Evolutionary conservation across 177 flowering plant species (phyloP).

Genomic region (Telopea speciosissima): DNA sequence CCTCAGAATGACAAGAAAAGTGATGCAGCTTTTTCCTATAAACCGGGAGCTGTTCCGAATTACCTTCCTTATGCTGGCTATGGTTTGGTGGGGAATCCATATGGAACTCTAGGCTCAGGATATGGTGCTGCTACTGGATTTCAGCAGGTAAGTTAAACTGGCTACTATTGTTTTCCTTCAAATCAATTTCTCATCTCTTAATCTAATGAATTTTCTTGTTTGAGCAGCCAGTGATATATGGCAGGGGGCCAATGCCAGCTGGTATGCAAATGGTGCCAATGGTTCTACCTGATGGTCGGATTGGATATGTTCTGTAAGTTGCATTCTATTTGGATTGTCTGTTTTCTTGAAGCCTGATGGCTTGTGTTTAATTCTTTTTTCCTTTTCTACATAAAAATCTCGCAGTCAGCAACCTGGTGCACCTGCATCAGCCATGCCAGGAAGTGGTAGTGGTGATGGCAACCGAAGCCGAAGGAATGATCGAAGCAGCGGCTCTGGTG

Average conservation of each 20-base stretch:
- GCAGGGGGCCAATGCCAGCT: slow-evolving; percentile 80
- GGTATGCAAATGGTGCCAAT: slow-evolving; percentile 99
- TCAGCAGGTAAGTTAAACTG: slow-evolving; percentile 52
- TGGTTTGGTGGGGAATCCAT: slow-evolving; percentile 60
- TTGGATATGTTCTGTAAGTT: slow-evolving; percentile 98
- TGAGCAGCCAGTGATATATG: slow-evolving; percentile 87
- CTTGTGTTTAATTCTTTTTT: too few species aligned
- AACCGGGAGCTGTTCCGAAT: slow-evolving; percentile 34
- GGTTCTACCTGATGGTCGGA: slow-evolving; percentile 95
- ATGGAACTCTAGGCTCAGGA: slow-evolving; percentile 59
- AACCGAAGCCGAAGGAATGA: slow-evolving; percentile 65
- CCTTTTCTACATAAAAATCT: not conserved
- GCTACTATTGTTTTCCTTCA: not conserved
- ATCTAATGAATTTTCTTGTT: slow-evolving; percentile 4
- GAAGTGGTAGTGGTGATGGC: slow-evolving; percentile 39
- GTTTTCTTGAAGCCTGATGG: not conserved
- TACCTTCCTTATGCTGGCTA: slow-evolving; percentile 46
- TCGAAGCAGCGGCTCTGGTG: slow-evolving; percentile 42
- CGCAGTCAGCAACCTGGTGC: slow-evolving; percentile 78
- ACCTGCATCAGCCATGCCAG: slow-evolving; percentile 31
- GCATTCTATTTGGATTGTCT: not conserved
- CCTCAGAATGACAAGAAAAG: slow-evolving; percentile 79
- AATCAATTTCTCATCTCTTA: not conserved
- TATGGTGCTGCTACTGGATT: slow-evolving; percentile 52
- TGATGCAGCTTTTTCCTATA: slow-evolving; percentile 44